Conservation (phyloP, 2,329 filamentous ascomycete species). For the Talaromyces sp. region DNA sequence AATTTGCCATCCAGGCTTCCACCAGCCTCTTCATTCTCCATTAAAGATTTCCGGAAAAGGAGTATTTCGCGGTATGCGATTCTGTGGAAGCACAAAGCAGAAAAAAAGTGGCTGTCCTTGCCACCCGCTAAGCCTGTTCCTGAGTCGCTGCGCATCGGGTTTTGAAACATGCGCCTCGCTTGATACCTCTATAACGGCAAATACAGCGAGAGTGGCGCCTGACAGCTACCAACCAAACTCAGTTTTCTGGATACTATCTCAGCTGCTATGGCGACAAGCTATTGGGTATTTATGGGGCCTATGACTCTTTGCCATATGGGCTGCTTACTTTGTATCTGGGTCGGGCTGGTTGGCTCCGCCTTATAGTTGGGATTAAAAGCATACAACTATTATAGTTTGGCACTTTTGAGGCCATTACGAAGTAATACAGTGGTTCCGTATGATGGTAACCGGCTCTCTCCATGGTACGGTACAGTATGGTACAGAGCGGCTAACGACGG, state of each 20-base stretch:
- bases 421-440: background rate
- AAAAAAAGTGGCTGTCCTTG: background rate
- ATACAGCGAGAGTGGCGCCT: background rate
- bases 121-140: constrained; percentile 12
- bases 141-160: background rate
- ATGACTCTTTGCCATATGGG: background rate
- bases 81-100: background rate
- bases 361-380: background rate
- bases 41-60: background rate
- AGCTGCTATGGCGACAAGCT: background rate
- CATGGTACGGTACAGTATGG: constrained; percentile 2
- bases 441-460: background rate
- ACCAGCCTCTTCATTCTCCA: background rate
- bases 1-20: background rate
- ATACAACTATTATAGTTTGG: background rate
- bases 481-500: constrained; percentile 3
- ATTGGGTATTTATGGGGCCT: background rate
- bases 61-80: background rate
- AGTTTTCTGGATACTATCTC: background rate
- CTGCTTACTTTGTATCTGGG: background rate
- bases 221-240: background rate
- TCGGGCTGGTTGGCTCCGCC: background rate
- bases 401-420: background rate
- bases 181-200: background rate
- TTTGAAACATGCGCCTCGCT: background rate